These are phyloP conservation scores for Fonsecaea nubica DNA, from an alignment of 2,329 filamentous ascomycete genomes.

Conservation along the genomic window DNA sequence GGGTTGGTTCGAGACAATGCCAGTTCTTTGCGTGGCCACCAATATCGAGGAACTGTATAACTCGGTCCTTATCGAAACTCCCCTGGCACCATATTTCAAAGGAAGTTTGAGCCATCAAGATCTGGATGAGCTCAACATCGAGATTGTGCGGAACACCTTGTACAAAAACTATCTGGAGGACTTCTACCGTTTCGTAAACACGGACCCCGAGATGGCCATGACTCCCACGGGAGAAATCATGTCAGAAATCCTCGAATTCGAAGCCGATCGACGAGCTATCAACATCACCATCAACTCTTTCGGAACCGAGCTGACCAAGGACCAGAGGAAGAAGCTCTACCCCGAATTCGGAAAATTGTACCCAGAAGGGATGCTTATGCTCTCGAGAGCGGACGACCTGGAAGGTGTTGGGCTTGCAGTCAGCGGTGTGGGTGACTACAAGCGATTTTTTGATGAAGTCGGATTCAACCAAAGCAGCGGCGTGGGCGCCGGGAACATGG, in stretches of 20 bases:
- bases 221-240: constrained; percentile 94
- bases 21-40: constrained; percentile 93
- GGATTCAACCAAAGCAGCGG: constrained; percentile 75
- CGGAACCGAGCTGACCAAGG: constrained; percentile 92
- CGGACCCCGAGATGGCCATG: constrained; percentile 80
- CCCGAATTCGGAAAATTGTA: constrained; percentile 89
- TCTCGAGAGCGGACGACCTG: constrained; percentile 91
- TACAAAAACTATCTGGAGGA: constrained; percentile 99
- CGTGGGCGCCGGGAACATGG: constrained; percentile 81
- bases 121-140: constrained; percentile 97
- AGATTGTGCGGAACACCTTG: constrained; percentile 96
- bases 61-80: constrained; percentile 94
- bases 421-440: constrained; percentile 91
- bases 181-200: constrained; percentile 94
- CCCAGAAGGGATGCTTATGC: constrained; percentile 92
- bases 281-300: constrained; percentile 99
- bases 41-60: constrained; percentile 99
- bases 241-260: constrained; percentile 94
- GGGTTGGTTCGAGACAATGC: constrained; percentile 99
- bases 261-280: constrained; percentile 94
- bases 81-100: constrained; percentile 96
- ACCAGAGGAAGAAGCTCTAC: constrained; percentile 94
- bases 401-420: constrained; percentile 93
- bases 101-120: constrained; percentile 94
- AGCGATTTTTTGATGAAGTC: constrained; percentile 93